These are phyloP conservation scores for Fraxinus quadrangulata DNA, from an alignment of 257 asterid genomes.

Conservation along the genomic window DNA sequence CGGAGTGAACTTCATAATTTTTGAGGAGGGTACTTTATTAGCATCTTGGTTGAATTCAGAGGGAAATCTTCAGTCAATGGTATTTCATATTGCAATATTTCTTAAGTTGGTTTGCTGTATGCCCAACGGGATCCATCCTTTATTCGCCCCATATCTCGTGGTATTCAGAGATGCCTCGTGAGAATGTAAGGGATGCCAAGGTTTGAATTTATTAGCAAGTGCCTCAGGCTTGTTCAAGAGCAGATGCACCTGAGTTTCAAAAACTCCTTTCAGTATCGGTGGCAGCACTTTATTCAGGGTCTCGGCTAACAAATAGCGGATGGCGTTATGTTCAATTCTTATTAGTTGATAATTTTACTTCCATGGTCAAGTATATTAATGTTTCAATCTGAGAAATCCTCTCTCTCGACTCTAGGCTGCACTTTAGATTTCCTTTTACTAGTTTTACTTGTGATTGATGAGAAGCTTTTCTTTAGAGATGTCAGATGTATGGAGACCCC, in stretches of 20 bases:
- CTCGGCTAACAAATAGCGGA: constrained; percentile 53
- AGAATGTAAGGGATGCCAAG: constrained; percentile 68
- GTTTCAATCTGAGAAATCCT: constrained; percentile 5
- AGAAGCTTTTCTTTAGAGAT: background rate
- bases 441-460: background rate
- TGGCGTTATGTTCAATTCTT: constrained; percentile 31
- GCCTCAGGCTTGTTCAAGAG: constrained; percentile 87
- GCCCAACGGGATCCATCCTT: constrained; percentile 84
- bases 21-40: background rate
- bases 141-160: constrained; percentile 85
- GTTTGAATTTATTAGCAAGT: constrained; percentile 22
- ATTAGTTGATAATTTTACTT: background rate
- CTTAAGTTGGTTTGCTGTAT: constrained; percentile 83
- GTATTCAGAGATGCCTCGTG: constrained; percentile 86
- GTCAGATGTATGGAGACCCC: background rate
- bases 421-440: background rate
- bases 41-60: constrained; percentile 4
- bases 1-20: background rate
- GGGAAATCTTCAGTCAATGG: background rate
- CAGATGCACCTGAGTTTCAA: constrained; percentile 47
- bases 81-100: background rate
- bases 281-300: constrained; percentile 83
- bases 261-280: constrained; percentile 48
- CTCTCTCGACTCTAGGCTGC: background rate
- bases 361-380: background rate